These are phyloP conservation scores for Rhizophora mangle DNA, from an alignment of 345 rosid species.

Conservation along the genomic window DNA sequence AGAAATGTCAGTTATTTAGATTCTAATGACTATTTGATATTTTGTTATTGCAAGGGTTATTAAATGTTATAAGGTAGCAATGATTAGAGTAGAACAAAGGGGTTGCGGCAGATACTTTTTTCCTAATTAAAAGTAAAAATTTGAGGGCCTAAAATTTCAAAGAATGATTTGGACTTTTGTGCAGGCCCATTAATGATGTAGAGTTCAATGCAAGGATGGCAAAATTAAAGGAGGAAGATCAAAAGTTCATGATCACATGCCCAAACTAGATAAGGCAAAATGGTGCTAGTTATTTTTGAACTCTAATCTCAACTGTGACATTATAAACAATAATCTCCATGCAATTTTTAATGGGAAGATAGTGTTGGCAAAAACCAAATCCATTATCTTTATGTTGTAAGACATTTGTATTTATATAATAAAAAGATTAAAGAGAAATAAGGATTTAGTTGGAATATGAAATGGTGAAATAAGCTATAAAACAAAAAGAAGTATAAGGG, in stretches of 20 bases:
- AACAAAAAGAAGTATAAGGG: too few relatives aligned
- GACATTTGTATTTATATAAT: too few relatives aligned
- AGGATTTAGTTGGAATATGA: too few relatives aligned
- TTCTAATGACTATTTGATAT: background rate
- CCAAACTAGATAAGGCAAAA: background rate
- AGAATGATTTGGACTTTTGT: background rate
- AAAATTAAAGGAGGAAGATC: background rate
- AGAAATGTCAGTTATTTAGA: background rate
- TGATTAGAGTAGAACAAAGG: background rate
- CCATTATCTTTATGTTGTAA: too few relatives aligned
- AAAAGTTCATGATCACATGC: background rate
- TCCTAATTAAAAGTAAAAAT: background rate
- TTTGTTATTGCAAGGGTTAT: background rate
- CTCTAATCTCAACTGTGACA: too few relatives aligned
- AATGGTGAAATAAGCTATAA: rapidly evolving
- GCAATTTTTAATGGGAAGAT: too few relatives aligned
- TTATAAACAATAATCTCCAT: too few relatives aligned
- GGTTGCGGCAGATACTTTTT: background rate
- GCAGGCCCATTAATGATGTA: background rate
- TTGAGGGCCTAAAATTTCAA: background rate
- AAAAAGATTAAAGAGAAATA: too few relatives aligned
- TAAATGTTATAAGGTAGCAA: background rate
- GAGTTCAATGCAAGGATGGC: background rate
- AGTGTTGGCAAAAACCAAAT: too few relatives aligned
- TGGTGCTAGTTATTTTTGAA: too few relatives aligned